These are phyloP conservation scores for Eimeria zaria DNA, from an alignment of 169 alveolate genomes.

Conservation along the genomic window DNA sequence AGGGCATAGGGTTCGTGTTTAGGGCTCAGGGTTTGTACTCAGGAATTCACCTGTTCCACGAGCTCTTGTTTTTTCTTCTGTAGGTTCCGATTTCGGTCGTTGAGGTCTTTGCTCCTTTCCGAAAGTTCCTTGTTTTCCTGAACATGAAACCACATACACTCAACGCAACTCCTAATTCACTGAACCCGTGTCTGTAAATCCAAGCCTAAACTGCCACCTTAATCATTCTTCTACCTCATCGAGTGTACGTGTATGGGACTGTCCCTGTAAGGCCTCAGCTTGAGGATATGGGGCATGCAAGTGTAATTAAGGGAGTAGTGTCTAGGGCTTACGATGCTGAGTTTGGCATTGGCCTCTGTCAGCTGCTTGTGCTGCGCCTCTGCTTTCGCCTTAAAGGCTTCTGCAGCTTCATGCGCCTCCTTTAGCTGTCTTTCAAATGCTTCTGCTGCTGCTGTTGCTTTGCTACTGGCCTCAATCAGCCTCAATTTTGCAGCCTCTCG, in stretches of 20 bases:
- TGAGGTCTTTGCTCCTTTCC: conserved; percentile 20
- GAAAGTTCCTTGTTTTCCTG: conserved; percentile 64
- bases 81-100: conserved; percentile 30
- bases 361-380: conserved; percentile 44
- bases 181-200: background rate
- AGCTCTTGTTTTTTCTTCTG: conserved; percentile 53
- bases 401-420: conserved; percentile 36
- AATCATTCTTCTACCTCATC: background rate
- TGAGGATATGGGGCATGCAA: background rate
- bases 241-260: background rate
- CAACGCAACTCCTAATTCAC: background rate
- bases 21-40: background rate
- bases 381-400: conserved; percentile 31
- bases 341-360: conserved; percentile 42
- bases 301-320: background rate
- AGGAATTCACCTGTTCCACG: conserved; percentile 36
- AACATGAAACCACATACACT: background rate
- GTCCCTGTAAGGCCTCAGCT: background rate
- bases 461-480: background rate
- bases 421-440: background rate
- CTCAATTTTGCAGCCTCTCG: background rate
- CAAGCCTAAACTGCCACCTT: background rate
- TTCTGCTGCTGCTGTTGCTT: conserved; percentile 62
- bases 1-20: background rate
- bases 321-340: background rate